Evolutionary conservation across 2,329 filamentous ascomycete genomes (phyloP).

Genomic region (Fusarium drepaniforme): DNA sequence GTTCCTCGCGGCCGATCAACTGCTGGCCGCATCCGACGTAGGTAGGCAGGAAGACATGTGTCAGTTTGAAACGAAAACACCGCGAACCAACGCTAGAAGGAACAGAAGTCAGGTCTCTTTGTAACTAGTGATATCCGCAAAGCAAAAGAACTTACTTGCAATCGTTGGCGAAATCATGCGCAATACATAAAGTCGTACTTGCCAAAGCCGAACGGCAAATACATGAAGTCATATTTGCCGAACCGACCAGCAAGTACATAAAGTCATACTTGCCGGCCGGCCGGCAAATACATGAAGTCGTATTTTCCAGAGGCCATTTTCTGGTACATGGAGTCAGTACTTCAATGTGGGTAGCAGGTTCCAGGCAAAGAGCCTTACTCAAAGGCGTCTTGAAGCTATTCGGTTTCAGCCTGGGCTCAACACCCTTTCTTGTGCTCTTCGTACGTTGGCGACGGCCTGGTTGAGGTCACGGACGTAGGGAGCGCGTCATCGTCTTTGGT

Average conservation of each 20-base stretch:
- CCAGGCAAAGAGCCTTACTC: too few relatives aligned
- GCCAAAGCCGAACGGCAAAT: background rate
- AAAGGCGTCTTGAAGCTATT: too few relatives aligned
- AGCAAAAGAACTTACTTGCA: background rate
- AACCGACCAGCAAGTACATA: background rate
- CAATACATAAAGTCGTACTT: background rate
- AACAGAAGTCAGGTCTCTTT: background rate
- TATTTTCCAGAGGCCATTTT: background rate
- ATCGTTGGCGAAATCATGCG: background rate
- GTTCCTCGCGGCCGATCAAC: slow-evolving; percentile 76
- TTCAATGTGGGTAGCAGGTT: background rate
- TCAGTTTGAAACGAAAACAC: too few relatives aligned
- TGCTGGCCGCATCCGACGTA: slow-evolving; percentile 47
- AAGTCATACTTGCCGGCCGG: background rate
- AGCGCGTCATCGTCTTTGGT: background rate
- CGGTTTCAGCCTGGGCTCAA: too few relatives aligned
- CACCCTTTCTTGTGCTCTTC: too few relatives aligned
- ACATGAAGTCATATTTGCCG: background rate
- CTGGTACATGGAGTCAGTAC: background rate
- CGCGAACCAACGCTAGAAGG: background rate
- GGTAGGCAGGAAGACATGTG: too few relatives aligned
- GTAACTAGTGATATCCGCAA: background rate
- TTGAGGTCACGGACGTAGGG: background rate
- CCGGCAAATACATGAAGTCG: background rate
- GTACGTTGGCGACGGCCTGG: background rate